A percentile compares a stretch with the other conserved stretches of the same genome.
phyloP scores from a whole-genome alignment of 73 alveolate species.

The Stentor roeselii region DNA sequence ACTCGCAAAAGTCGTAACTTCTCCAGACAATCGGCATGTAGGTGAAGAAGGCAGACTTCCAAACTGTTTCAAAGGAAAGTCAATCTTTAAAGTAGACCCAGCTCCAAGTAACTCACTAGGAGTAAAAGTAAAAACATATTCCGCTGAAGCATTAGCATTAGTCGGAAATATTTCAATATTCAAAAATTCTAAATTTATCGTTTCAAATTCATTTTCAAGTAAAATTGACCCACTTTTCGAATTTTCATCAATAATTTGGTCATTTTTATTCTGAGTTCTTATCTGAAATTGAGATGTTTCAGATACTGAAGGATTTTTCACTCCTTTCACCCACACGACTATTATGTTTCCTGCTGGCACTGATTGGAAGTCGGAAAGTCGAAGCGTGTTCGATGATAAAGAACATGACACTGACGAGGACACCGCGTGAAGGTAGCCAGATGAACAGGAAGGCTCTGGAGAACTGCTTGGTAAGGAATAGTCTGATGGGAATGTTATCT shows the following conservation, averaged over 20 bases:
- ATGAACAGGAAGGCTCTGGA: constrained; percentile 34
- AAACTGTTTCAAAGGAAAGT: constrained; percentile 35
- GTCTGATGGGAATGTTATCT: constrained; percentile 36
- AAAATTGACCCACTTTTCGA: not conserved
- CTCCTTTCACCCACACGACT: not conserved
- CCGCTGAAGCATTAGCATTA: constrained; percentile 35
- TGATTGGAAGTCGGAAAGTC: not conserved
- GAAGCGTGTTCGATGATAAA: not conserved
- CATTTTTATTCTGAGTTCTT: not conserved
- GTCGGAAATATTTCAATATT: constrained; percentile 30
- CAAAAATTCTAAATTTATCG: not conserved
- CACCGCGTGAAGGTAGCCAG: constrained; percentile 4
- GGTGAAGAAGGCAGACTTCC: constrained; percentile 39
- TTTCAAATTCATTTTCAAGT: not conserved
- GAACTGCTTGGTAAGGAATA: constrained; percentile 17
- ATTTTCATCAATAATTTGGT: not conserved
- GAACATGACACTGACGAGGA: not conserved
- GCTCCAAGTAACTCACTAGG: constrained; percentile 24
- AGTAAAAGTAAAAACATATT: constrained; percentile 24
- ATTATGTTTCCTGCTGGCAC: not conserved
- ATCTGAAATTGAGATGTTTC: not conserved
- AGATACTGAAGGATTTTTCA: constrained; percentile 12
- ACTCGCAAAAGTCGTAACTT: constrained; percentile 32
- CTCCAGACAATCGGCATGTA: constrained; percentile 35
- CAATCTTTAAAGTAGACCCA: constrained; percentile 31